Evolutionary conservation across 257 asterid species (phyloP), one percentile per base, ranked within the genome.

Genomic region (Buddleja alternifolia): DNA sequence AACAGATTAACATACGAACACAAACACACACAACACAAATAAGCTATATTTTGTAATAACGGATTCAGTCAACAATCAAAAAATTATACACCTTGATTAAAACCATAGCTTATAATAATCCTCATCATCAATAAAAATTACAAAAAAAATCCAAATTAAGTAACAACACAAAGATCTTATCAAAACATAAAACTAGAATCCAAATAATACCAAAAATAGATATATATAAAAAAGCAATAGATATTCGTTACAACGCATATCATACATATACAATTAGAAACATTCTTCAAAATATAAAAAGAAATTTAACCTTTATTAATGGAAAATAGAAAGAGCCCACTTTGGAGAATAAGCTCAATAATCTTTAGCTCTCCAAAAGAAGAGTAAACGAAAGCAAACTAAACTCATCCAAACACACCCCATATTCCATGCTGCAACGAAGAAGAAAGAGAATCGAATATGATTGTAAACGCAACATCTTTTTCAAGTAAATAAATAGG

Each of bases 381-480:
- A 55, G 54, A 37, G 62, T 6, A 79, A 54, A 60, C 32, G 71
- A 78, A 75, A 68, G 55, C 53, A 73, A 68, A 54, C 32, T 40
- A 53, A 55, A 66, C 48, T 48, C 63, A 19, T 73, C 74, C 60
- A 74, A 60, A 64, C 15, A n/a, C n/a, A n/a, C 73, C 72, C 34
- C 84, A 70, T 75, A 61, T 58, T 62, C 73, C 73, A 69, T 64
- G 76, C 32, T 67, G 78, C 42, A 20, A 64, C 24, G 77, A 65
- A 59, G 66, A 71, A 74, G 56, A 71, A 77, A 42, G 51, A 59
- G 73, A 76, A 75, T 68, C 65, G 80, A 70, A 78, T 82, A 79
- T 73, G 77, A 78, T 67, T 73, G 85, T 69, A 74, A 79, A 84
- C 77, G 80, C 83, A 82, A 76, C 79, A 66, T 69, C 84, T 69